Evolutionary conservation across 108 stramenopile species (phyloP), one percentile per base, ranked within the genome.

Genomic region (Poteriospumella lacustris): DNA sequence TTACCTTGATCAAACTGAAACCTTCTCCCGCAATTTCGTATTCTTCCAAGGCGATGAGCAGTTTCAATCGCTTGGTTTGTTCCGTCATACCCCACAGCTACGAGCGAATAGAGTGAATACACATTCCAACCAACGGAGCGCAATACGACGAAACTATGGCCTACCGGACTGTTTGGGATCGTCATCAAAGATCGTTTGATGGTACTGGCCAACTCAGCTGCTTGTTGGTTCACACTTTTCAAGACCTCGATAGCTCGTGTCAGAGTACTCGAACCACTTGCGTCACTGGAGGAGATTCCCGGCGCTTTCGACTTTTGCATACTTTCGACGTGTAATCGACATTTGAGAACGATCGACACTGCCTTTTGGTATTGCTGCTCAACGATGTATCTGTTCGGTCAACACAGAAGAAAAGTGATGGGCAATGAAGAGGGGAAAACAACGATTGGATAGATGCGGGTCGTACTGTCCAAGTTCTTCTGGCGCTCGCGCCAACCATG

Each of bases 301-400:
- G n/a, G n/a, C n/a, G n/a, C n/a, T 24, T 24, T 56, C 52, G n/a
- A 56, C 24, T 19, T 24, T 24, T 19, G n/a, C 24, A 56, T 56
- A 19, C 52, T 56, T 56, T 19, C 19, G 24, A 56, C 36, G 31
- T n/a, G 31, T 5, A 38, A 73, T 19, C 43, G 28, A 73, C 38
- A 36, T 24, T 52, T 52, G 36, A 42, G 70, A 12, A 73, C 41
- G 70, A 73, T 73, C n/a, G 15, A n/a, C 12, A 73, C 70, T 42
- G 70, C 70, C 70, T 73, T 26, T 26, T 39, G 5, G 41, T 73
- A 73, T 38, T 73, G 70, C 33, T 73, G 70, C 36, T 73, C 70
- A 73, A 73, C 70, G 41, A 73, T 73, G 19, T 29, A 24, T 24
- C 52, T 56, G n/a, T 19, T 56, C 19, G 24, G 19, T 56, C 52